Percentiles rank a stretch among this genome's conserved stretches.
Conservation (phyloP, 768 basidiomycete species). For the Mycena indigotica region DNA sequence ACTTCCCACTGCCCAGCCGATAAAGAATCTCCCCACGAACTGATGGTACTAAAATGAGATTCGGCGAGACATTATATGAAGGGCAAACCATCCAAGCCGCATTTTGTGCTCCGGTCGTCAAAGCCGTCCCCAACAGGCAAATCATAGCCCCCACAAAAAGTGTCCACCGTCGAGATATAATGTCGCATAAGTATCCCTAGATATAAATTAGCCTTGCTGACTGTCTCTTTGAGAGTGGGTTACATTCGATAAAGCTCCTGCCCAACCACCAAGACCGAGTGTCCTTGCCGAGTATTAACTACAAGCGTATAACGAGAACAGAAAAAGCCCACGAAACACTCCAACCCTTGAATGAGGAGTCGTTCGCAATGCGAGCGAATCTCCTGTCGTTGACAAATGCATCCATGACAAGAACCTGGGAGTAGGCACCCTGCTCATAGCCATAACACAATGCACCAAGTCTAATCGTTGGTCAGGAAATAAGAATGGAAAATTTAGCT, state of each 20-base stretch:
- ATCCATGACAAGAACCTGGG: conserved; percentile 26
- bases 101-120: conserved; percentile 25
- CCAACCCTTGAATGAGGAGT: conserved; percentile 27
- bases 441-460: conserved; percentile 27
- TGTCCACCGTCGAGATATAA: conserved; percentile 25
- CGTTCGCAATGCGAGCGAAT: conserved; percentile 26
- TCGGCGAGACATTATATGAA: not conserved
- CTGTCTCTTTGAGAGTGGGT: not conserved
- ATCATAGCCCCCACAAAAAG: conserved; percentile 21
- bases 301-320: not conserved
- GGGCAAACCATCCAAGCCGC: conserved; percentile 20
- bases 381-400: conserved; percentile 21
- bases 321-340: conserved; percentile 24
- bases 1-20: conserved; percentile 62
- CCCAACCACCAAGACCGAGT: conserved; percentile 25
- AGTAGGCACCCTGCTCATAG: conserved; percentile 28
- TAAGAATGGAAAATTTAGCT: not conserved
- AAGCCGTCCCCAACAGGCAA: conserved; percentile 22
- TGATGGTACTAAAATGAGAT: not conserved
- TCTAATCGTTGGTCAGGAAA: conserved; percentile 4
- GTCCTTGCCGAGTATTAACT: conserved; percentile 11
- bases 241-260: conserved; percentile 22
- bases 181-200: conserved; percentile 26
- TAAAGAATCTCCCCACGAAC: conserved; percentile 52
- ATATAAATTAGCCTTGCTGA: not conserved